Evolutionary conservation across 495 filamentous ascomycete genomes (phyloP).

Genomic region (Wilcoxina mikolae): DNA sequence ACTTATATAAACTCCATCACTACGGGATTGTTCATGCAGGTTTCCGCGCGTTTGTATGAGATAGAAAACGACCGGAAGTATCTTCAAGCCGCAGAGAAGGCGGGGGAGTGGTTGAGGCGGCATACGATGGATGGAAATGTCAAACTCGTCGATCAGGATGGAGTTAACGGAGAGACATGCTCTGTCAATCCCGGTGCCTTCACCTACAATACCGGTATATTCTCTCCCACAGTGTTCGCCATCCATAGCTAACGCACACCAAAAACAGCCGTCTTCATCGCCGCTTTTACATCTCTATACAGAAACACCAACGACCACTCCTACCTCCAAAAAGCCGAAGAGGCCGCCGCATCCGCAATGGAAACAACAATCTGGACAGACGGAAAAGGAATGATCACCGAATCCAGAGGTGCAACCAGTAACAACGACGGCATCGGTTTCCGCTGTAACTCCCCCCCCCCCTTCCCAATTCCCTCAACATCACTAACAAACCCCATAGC

Average conservation of each 20-base stretch:
- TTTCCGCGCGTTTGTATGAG: neutral
- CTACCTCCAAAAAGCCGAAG: slow-evolving; percentile 2
- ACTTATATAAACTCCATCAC: slow-evolving; percentile 8
- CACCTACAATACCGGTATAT: slow-evolving; percentile 7
- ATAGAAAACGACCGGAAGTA: neutral
- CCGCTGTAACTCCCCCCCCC: neutral
- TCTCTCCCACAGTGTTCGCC: neutral
- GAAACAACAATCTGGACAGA: slow-evolving; percentile 5
- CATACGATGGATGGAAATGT: neutral
- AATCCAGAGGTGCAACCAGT: neutral
- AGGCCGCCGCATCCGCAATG: slow-evolving; percentile 1
- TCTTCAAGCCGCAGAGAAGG: neutral
- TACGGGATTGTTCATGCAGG: neutral
- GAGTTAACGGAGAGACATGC: neutral
- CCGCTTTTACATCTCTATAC: neutral
- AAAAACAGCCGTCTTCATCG: neutral
- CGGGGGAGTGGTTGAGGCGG: neutral
- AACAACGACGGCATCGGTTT: slow-evolving; percentile 6
- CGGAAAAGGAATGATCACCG: slow-evolving; percentile 5
- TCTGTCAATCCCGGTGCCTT: neutral
- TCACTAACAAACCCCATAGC: neutral
- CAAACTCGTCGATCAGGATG: neutral
- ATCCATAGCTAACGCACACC: neutral
- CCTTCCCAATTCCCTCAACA: neutral
- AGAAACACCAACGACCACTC: neutral